Base-by-base conservation (phyloP, 371 early-diverging fungal species). In the Mortierella sp. region DNA sequence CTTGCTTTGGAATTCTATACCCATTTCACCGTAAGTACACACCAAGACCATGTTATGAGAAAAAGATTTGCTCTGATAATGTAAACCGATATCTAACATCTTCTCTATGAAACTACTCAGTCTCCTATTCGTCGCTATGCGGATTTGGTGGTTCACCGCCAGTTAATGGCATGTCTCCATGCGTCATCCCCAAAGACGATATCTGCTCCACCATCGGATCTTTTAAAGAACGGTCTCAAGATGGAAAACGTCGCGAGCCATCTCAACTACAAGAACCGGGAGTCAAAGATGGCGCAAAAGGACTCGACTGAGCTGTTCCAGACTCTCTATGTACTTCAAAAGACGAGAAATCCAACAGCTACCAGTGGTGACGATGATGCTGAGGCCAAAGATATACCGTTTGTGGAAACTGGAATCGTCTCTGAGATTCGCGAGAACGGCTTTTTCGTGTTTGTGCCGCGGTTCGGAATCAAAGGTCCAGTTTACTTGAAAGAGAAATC, bases 91-190 rank as follows among this genome's bases (percentile, higher is more conserved):
- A 5, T 3, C 49, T 49, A 20, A 49, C 49, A 49, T 20, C 5
- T 49, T 49, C 16, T 16, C 16, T 20, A 49, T 20, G 49, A 20
- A 43, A 49, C 49, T 49, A 1, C 6, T 20, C n/a, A 91, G 80
- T 98, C 99, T 1, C 99, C 99, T 8, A 99, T 99, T 74, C 94
- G 99, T 70, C 89, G 99, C 72, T 99, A 99, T 86, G 97, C 99
- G 52, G 99, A 99, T 88, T 79, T 99, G 39, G 84, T 99, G 24
- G 99, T 99, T 1, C 99, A 99, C 74, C 89, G 99, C 28, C 93
- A 93, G 72, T 69, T 96, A 10, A 67, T 91, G 32, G 84, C 84
- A 18, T 88, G 90, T 32, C 72, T 93, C 0, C 61, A 60, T 32
- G 72, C 32, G 30, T 30, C 72, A 28, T 16, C 58, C 16, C 59